Conservation (phyloP, 208 protist species). For the Acanthamoeba polyphaga region DNA sequence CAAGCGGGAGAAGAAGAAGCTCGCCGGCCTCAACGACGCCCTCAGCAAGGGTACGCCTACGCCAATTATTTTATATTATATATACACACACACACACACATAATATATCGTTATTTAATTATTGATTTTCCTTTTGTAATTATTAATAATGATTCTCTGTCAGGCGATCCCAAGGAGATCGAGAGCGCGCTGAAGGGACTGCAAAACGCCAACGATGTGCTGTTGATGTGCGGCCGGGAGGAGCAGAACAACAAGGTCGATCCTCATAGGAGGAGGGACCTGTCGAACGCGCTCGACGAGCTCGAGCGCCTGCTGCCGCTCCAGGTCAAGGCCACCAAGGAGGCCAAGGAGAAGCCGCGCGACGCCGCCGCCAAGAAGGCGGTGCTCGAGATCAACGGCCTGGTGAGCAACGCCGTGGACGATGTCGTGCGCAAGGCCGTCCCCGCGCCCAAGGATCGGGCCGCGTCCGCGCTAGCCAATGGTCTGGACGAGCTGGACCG, state of each 20-base stretch:
- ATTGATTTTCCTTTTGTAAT: no score
- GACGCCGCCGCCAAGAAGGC: slow-evolving; percentile 29
- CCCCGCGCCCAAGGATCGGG: slow-evolving; percentile 39
- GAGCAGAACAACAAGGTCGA: slow-evolving; percentile 48
- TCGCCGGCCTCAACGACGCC: not conserved
- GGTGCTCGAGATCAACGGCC: slow-evolving; percentile 1
- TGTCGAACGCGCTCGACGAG: slow-evolving; percentile 51
- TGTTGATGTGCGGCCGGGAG: not conserved
- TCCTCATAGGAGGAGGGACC: slow-evolving; percentile 62
- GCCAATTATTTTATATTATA: no score
- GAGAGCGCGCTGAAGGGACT: slow-evolving; percentile 10
- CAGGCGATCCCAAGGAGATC: slow-evolving; percentile 14
- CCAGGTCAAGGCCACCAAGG: slow-evolving; percentile 56
- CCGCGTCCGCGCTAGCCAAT: not conserved
- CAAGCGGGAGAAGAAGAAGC: slow-evolving; percentile 30
- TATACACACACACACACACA: no score
- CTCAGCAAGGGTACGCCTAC: slow-evolving; percentile 1
- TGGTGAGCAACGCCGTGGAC: not conserved
- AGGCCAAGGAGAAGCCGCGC: slow-evolving; percentile 55
- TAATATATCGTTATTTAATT: not conserved
- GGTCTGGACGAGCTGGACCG: slow-evolving; percentile 52
- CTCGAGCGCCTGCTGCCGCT: slow-evolving; percentile 26
- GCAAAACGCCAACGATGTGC: slow-evolving; percentile 25
- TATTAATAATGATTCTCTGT: no score
- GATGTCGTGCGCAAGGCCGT: slow-evolving; percentile 15